Evolutionary conservation across 2,329 filamentous ascomycete genomes (phyloP).

Genomic region (Nannizziopsis arthrosporioides): DNA sequence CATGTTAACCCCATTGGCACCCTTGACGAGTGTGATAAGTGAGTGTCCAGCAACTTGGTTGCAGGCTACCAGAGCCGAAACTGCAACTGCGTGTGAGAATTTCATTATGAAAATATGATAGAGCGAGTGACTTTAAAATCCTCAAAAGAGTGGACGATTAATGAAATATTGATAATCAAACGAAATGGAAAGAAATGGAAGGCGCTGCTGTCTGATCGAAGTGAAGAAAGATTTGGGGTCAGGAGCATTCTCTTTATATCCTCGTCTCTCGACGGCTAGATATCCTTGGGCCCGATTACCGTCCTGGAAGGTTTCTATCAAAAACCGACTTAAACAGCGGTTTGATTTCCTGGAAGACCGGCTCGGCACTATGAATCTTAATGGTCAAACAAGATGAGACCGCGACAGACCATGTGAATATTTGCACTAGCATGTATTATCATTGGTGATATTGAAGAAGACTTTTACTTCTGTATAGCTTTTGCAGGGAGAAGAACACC

Average conservation of each 20-base stretch:
- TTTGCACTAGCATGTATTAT: too few species aligned
- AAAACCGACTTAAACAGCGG: too few species aligned
- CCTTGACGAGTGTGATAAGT: conserved; percentile 7
- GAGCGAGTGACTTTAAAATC: neutral
- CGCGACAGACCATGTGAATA: too few species aligned
- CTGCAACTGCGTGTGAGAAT: conserved; percentile 1
- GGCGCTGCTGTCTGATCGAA: neutral
- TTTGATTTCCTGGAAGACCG: too few species aligned
- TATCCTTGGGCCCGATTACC: too few species aligned
- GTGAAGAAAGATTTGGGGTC: too few species aligned
- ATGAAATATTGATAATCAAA: neutral
- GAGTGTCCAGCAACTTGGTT: conserved; percentile 9
- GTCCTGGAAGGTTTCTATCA: too few species aligned
- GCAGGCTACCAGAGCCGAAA: conserved; percentile 8
- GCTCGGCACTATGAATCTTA: too few species aligned
- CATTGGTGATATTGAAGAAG: too few species aligned
- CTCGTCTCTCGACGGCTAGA: too few species aligned
- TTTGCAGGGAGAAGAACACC: neutral
- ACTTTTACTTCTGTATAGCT: neutral
- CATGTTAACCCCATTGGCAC: conserved; percentile 9
- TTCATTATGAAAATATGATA: conserved; percentile 4
- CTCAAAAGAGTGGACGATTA: neutral
- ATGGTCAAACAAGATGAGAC: too few species aligned
- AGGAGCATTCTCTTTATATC: too few species aligned
- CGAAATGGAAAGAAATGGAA: neutral